A percentile compares a stretch with the other conserved stretches of the same genome.
Evolutionary conservation across 1,284 basidiomycete genomes (phyloP).

Genomic region (Bjerkandera adusta): DNA sequence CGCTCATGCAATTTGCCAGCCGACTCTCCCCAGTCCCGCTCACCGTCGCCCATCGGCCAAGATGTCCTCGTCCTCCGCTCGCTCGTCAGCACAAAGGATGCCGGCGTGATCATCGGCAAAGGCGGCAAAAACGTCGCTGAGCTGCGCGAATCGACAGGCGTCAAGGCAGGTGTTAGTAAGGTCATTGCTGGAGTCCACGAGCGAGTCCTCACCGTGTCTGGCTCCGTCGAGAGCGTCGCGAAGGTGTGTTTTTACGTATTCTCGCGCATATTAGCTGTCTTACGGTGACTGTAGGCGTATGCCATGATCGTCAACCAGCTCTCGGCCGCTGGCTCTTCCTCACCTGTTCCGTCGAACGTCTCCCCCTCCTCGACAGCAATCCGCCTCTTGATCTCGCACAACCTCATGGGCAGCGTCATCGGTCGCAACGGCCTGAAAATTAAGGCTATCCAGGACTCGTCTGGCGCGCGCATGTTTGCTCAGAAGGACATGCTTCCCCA

Average conservation of each 20-base stretch:
- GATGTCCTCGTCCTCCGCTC: slow-evolving; percentile 86
- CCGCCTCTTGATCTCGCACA: slow-evolving; percentile 96
- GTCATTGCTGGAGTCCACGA: slow-evolving; percentile 97
- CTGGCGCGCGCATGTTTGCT: slow-evolving; percentile 96
- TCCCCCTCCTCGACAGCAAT: slow-evolving; percentile 80
- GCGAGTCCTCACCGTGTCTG: slow-evolving; percentile 92
- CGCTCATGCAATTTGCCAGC: slow-evolving; percentile 7
- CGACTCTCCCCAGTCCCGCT: slow-evolving; percentile 56
- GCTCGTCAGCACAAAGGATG: slow-evolving; percentile 94
- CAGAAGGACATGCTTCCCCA: slow-evolving; percentile 99
- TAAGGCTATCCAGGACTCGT: slow-evolving; percentile 98
- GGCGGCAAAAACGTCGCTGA: slow-evolving; percentile 97
- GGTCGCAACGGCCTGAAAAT: slow-evolving; percentile 97
- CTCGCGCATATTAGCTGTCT: slow-evolving; percentile 9
- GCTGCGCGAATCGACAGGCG: slow-evolving; percentile 90
- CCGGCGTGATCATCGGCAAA: slow-evolving; percentile 96
- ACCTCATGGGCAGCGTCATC: slow-evolving; percentile 99
- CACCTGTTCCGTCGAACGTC: slow-evolving; percentile 54
- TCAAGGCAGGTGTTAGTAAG: slow-evolving; percentile 98
- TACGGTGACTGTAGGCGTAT: slow-evolving; percentile 68
- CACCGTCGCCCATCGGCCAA: slow-evolving; percentile 58
- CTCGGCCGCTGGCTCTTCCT: slow-evolving; percentile 71
- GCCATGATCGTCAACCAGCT: slow-evolving; percentile 93
- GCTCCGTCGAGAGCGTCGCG: slow-evolving; percentile 88
- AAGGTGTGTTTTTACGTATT: slow-evolving; percentile 51